Evolutionary conservation across 2,329 filamentous ascomycete genomes (phyloP).

Genomic region (Pestalotiopsis sp.): DNA sequence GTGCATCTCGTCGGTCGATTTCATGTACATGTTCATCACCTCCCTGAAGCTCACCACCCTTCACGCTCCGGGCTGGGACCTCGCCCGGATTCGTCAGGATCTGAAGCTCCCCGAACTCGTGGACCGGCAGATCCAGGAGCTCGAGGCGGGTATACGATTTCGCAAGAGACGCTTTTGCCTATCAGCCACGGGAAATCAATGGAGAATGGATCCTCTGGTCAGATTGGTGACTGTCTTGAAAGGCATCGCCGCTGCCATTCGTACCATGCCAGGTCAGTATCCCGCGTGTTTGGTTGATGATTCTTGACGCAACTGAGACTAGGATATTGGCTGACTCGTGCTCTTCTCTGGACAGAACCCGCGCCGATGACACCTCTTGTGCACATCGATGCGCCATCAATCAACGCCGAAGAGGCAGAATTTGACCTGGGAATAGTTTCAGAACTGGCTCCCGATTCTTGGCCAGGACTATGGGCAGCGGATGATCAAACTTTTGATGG

Average conservation of each 20-base stretch:
- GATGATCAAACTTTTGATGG: not conserved
- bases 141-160: not conserved
- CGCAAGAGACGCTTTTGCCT: not conserved
- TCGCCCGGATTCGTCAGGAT: constrained; percentile 34
- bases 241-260: not conserved
- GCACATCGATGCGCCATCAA: not conserved
- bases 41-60: constrained; percentile 47
- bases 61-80: constrained; percentile 47
- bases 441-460: not conserved
- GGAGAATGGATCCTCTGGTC: not conserved
- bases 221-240: not conserved
- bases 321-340: not conserved
- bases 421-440: not conserved
- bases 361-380: not conserved
- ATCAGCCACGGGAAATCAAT: no score
- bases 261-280: not conserved
- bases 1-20: constrained; percentile 46
- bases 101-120: constrained; percentile 21
- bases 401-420: not conserved
- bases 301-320: not conserved
- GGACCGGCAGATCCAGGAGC: not conserved
- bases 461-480: not conserved
- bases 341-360: not conserved
- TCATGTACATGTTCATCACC: constrained; percentile 46
- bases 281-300: not conserved